These are phyloP conservation scores for Diaporthe eres DNA, from an alignment of 2,329 filamentous ascomycete genomes.

Conservation along the genomic window DNA sequence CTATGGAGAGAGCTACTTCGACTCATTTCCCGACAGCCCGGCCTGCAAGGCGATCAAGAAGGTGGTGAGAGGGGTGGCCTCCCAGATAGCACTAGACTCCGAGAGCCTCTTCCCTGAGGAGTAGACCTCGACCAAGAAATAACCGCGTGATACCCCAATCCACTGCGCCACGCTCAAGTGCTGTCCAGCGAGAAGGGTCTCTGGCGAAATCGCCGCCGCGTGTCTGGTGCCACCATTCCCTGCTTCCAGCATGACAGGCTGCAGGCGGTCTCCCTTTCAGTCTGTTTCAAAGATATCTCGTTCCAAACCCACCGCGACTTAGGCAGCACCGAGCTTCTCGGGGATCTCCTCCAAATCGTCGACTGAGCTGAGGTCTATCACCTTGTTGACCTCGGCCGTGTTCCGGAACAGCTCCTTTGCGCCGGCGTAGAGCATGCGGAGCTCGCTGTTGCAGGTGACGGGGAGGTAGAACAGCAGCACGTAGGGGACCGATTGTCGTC, in stretches of 20 bases:
- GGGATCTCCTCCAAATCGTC: conserved; percentile 90
- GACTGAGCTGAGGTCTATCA: conserved; percentile 85
- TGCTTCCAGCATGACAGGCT: not conserved
- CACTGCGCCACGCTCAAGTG: conserved; percentile 31
- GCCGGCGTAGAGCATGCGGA: conserved; percentile 94
- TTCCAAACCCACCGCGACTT: not conserved
- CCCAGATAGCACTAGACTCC: conserved; percentile 75
- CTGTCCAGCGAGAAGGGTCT: conserved; percentile 3
- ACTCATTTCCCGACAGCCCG: conserved; percentile 92
- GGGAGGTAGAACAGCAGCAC: conserved; percentile 96
- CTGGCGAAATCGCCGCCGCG: not conserved
- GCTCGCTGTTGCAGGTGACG: conserved; percentile 87
- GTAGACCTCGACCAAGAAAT: conserved; percentile 41
- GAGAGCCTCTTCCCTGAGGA: conserved; percentile 64
- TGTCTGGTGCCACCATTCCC: not conserved
- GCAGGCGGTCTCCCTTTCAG: not conserved
- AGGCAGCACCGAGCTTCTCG: conserved; percentile 65
- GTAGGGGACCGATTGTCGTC: conserved; percentile 90
- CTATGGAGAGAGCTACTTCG: conserved; percentile 97
- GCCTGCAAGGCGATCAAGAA: conserved; percentile 85
- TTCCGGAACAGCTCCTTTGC: conserved; percentile 97
- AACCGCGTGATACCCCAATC: conserved; percentile 37
- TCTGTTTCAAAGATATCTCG: not conserved
- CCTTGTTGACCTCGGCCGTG: conserved; percentile 88
- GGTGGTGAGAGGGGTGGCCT: conserved; percentile 82